Evolutionary conservation across 495 filamentous ascomycete genomes (phyloP), one percentile per base, ranked within the genome.

Genomic region (Podospora pseudocomata): DNA sequence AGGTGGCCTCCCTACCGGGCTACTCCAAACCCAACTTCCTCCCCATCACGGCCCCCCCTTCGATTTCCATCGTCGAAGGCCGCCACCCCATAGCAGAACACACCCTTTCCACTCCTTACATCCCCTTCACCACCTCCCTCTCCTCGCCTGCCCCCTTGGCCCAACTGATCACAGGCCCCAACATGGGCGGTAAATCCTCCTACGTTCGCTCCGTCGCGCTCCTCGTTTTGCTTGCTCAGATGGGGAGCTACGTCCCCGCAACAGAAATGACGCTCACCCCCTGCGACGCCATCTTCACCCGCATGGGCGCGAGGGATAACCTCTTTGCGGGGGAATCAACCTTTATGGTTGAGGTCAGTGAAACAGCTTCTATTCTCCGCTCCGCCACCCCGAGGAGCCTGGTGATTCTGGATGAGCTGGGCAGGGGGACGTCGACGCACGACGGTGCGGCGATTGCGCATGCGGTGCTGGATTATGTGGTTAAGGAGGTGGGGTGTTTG

Each of bases 61-160:
- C 88, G 66, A 89, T 99, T 66, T 76, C 84, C 68, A 88, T 99
- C 69, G 78, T 85, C 54, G 86, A 86, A 64, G 95, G 93, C 63
- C 89, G 95, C 4, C 96, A 99, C 80, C 95, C 95, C 30, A 97
- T 98, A 88, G 93, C 97, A 54, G 95, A 99, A 76, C 92, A 94
- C 71, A 87, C 97, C 11, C 85, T 98, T 5, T 85, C 93, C 7
- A 88, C 91, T 65, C 83, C 88, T 55, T 99, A 98, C 82, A 94
- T 99, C 65, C 95, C 95, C 49, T 98, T 98, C 80, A 88, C 90
- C 74, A 93, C 92, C 30, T 76, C 86, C 9, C 87, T 99, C 56
- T 65, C 81, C 53, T 79, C 85, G 0, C 80, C 86, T 16, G 77
- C 87, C 19, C 80, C 80, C 7, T 88, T 93, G 1, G 93, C 91